Conservation (phyloP, 2,329 filamentous ascomycete species). For the Diaporthe ampelina region DNA sequence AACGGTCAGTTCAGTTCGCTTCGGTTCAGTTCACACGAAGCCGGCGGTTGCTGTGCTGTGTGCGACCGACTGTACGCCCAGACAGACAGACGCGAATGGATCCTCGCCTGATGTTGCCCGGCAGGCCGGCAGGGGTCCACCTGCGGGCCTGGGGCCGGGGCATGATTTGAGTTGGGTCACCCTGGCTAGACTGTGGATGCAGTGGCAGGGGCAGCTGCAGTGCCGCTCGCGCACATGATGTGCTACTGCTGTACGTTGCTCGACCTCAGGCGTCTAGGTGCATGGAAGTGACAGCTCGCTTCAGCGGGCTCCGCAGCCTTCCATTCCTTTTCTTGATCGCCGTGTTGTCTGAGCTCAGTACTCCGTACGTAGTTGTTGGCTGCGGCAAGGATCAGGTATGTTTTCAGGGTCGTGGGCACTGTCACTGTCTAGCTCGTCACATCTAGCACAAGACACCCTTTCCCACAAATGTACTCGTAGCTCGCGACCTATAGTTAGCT, state of each 20-base stretch:
- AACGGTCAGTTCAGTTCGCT: background rate
- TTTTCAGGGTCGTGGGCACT: background rate
- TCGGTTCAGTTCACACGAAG: background rate
- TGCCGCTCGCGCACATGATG: constrained; percentile 19
- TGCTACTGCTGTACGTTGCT: background rate
- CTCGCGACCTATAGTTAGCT: background rate
- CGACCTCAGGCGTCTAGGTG: background rate
- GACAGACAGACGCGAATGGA: too few species aligned
- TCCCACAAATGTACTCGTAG: background rate
- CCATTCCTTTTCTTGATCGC: background rate
- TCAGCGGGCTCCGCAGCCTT: background rate
- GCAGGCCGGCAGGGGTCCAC: background rate
- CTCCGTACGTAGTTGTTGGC: background rate
- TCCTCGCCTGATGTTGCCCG: background rate
- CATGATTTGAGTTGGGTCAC: background rate
- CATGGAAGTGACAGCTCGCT: constrained; percentile 19
- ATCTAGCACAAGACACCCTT: background rate
- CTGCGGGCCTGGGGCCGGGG: background rate
- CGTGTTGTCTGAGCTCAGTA: too few species aligned
- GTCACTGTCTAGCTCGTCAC: background rate
- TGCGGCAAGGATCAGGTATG: background rate
- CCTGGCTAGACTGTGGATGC: background rate
- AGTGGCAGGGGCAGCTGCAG: background rate
- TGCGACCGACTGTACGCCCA: background rate
- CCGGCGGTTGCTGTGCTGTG: too few species aligned